Evolutionary conservation across 192 early-diverging fungal species (phyloP), one percentile per base, ranked within the genome.

Genomic region (Entomortierella chlamydospora): DNA sequence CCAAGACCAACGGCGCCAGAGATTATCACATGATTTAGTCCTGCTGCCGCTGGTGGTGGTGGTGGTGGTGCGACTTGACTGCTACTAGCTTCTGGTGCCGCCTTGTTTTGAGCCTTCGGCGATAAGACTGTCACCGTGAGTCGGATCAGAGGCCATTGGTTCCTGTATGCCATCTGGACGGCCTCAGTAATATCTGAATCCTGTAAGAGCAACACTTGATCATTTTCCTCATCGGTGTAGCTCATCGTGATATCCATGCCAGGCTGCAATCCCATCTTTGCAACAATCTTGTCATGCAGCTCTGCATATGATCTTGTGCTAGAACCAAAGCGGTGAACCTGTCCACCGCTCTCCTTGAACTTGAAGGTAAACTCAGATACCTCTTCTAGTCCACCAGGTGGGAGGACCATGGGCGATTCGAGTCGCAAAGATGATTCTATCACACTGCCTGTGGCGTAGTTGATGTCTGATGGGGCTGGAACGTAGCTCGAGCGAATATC

Each of bases 221-320:
- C 96, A 43, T 90, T 91, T 33, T 98, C 96, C 55, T 98, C 96
- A 74, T 98, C 96, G 63, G 93, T 82, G 56, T 96, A 98, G 41
- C 81, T 82, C 45, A 82, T 18, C 20, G 62, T 61, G 25, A 82
- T 55, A n/a, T 77, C 81, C 20, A 12, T 30, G 2, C 55, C 63
- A 25, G 58, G 8, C 52, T 76, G 65, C 17, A 82, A 1, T 33
- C 87, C 71, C 28, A 90, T 87, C 71, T 92, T 90, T 10, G 84
- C 74, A 29, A 84, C 54, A 64, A 91, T 86, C 68, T 86, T 87
- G 47, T 82, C 82, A 17, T 86, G 80, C 29, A 91, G 81, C 2
- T 85, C 86, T 12, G 78, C 57, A 54, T 85, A 87, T 57, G 88
- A 85, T 39, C 64, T 52, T 33, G 80, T 81, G 55, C 31, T 85